Base-by-base conservation (phyloP, 441 rosid species). In the Gossypium schwendimanii region DNA sequence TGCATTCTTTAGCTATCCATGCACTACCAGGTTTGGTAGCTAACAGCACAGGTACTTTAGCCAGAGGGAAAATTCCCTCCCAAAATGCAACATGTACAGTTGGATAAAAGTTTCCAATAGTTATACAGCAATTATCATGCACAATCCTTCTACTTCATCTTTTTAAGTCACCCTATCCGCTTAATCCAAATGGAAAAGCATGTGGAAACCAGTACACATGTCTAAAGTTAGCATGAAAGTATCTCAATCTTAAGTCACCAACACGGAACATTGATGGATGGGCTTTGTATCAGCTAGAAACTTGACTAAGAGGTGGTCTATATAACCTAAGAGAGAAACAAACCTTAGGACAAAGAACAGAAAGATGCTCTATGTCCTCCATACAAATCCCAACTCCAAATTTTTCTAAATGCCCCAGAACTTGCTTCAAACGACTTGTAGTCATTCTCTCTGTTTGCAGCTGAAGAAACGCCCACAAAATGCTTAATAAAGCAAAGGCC, bases 341-440 rank as follows among this genome's bases (percentile, higher is more conserved):
- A 67, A 90, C 98, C 97, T 90, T 86, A 59, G 97, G 94, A 76
- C 89, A 88, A 69, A 94, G 81, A 78, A 79, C 45, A 10, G 93
- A 83, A 62, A 94, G 90, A 83, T 86, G 79, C 85, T 83, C 88
- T 3, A 94, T 76, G 71, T 92, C 94, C 76, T 87, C 84, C 69
- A 85, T 80, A 68, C 79, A 73, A 73, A 83, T 80, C 66, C 73
- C 73, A 65, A 88, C 78, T 28, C 91, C 95, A 77, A 81, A 80
- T 80, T 64, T 73, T 33, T 67, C 78, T 79, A 94, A 86, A 73
- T 79, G 82, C 68, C 73, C 36, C 66, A 92, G 78, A 15, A 87
- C 91, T 58, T 78, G 86, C 82, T 84, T 82, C 84, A 92, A 75
- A 21, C 50, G 54, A 45, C 58, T 26, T 6, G 79, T 74, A 6